phyloP scores from a whole-genome alignment of 805 yeast genomes.

The Starmera dryadoides region DNA sequence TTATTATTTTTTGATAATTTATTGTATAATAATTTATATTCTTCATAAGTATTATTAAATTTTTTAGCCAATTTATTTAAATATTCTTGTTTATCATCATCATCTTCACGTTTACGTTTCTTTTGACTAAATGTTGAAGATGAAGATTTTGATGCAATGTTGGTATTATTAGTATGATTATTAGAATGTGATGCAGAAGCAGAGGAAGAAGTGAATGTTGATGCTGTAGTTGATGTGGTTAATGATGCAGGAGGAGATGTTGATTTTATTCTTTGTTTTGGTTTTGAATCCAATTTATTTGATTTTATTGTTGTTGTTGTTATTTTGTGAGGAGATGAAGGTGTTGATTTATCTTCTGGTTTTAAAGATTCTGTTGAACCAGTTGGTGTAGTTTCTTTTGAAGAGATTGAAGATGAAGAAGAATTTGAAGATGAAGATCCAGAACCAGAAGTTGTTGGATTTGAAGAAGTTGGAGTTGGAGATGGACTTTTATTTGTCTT shows the following conservation, averaged over 20 bases:
- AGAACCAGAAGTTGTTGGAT: not conserved
- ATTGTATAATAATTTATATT: constrained; percentile 40
- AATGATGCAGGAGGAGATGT: constrained; percentile 2
- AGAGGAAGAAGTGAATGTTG: not conserved
- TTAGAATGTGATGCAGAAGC: too few relatives aligned
- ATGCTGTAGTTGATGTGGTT: not conserved
- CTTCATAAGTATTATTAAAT: constrained; percentile 40
- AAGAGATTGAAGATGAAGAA: not conserved
- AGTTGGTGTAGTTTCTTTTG: not conserved
- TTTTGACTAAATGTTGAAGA: constrained; percentile 20
- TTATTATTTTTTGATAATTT: constrained; percentile 4
- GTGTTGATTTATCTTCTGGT: not conserved
- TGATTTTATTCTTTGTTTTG: too few relatives aligned
- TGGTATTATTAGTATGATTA: not conserved
- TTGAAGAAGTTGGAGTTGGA: not conserved
- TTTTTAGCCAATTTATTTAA: constrained; percentile 36
- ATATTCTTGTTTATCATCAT: constrained; percentile 23
- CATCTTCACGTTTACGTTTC: constrained; percentile 13
- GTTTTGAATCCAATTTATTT: too few relatives aligned
- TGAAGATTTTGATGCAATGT: not conserved
- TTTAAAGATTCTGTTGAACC: not conserved
- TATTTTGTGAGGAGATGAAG: not conserved
- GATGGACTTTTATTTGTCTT: not conserved
- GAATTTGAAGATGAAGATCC: not conserved
- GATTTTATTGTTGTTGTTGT: not conserved